Evolutionary conservation across 768 basidiomycete genomes (phyloP).

Genomic region (Suillus subaureus): DNA sequence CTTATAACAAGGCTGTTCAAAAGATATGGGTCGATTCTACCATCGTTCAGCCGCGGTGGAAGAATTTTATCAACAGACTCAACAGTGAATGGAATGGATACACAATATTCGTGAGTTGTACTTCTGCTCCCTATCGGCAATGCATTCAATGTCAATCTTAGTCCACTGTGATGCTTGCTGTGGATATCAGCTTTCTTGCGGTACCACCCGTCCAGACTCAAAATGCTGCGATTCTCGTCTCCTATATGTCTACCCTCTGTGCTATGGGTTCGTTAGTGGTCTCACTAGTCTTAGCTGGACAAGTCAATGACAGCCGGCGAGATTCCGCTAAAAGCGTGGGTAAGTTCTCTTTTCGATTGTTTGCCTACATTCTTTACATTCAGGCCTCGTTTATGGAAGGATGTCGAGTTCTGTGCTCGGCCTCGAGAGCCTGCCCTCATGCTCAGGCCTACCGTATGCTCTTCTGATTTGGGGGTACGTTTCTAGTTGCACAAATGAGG

Average conservation of each 20-base stretch:
- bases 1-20: constrained; percentile 43
- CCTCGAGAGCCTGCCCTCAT: constrained; percentile 30
- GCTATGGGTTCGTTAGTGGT: no score
- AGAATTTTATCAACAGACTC: constrained; percentile 42
- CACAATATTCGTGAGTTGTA: no score
- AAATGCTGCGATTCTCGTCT: no score
- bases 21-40: constrained; percentile 48
- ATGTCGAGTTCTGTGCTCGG: constrained; percentile 10
- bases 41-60: constrained; percentile 42
- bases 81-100: constrained; percentile 44
- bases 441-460: constrained; percentile 35
- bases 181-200: no score
- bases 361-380: not conserved
- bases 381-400: constrained; percentile 11
- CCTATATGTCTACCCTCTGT: no score
- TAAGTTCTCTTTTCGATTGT: not conserved
- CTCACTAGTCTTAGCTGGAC: constrained; percentile 22
- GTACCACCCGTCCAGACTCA: no score
- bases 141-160: no score
- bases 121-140: not conserved
- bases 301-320: constrained; percentile 28
- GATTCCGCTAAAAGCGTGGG: constrained; percentile 10
- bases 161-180: no score
- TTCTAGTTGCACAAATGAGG: not conserved
- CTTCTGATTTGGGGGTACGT: constrained; percentile 31